Conservation (phyloP, 768 basidiomycete genomes). For the Kwoniella bestiolae region DNA sequence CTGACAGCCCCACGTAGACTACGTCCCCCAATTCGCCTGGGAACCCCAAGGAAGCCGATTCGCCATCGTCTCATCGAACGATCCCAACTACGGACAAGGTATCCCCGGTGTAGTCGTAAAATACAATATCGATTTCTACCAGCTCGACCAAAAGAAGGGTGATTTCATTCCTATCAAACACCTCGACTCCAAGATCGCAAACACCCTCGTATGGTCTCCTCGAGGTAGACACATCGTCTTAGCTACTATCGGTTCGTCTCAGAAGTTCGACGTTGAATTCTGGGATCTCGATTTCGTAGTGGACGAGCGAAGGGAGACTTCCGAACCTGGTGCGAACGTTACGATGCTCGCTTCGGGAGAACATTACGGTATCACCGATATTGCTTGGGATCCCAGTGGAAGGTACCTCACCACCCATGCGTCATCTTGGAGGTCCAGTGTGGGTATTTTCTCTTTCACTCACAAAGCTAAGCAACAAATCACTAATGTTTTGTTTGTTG, state of each 20-base stretch:
- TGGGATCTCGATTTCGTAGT: constrained; percentile 94
- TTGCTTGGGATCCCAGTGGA: constrained; percentile 98
- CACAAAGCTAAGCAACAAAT: background rate
- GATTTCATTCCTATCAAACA: constrained; percentile 88
- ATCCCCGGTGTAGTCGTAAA: constrained; percentile 92
- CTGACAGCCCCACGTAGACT: constrained; percentile 64
- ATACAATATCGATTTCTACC: constrained; percentile 95
- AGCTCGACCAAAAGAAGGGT: constrained; percentile 85
- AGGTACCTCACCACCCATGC: constrained; percentile 91
- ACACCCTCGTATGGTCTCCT: constrained; percentile 95
- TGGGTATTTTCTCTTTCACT: constrained; percentile 58
- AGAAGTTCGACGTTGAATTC: constrained; percentile 96
- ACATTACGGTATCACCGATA: constrained; percentile 95
- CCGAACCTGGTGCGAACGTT: constrained; percentile 84
- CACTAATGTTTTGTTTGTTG: background rate
- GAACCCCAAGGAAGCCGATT: constrained; percentile 97
- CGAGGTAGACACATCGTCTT: constrained; percentile 93
- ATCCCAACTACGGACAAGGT: constrained; percentile 88
- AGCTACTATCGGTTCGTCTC: constrained; percentile 91
- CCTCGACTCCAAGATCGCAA: constrained; percentile 80
- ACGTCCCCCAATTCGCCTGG: constrained; percentile 96
- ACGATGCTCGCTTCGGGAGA: constrained; percentile 83
- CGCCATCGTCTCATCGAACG: constrained; percentile 89
- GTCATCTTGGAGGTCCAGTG: constrained; percentile 92
- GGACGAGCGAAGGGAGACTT: constrained; percentile 60